Evolutionary conservation across 2,329 filamentous ascomycete species (phyloP).

Genomic region (Ophiostoma sp.): DNA sequence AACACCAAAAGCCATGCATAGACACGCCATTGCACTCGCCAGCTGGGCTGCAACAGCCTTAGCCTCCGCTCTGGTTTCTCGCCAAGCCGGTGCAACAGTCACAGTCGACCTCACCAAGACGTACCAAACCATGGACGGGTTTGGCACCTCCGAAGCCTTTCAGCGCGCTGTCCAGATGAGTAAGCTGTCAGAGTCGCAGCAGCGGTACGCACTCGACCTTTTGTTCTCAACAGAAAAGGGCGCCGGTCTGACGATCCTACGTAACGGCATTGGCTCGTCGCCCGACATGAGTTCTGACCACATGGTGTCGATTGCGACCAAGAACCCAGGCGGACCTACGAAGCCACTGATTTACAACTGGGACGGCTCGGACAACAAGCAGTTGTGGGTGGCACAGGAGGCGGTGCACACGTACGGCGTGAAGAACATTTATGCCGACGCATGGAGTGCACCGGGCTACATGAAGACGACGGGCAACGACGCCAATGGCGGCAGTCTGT

Average conservation of each 20-base stretch:
- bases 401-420: slow-evolving; percentile 41
- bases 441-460: slow-evolving; percentile 45
- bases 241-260: slow-evolving; percentile 44
- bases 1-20: neutral
- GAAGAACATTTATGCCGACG: slow-evolving; percentile 40
- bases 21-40: neutral
- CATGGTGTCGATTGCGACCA: slow-evolving; percentile 42
- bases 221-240: slow-evolving; percentile 41
- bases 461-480: slow-evolving; percentile 46
- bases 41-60: neutral
- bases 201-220: slow-evolving; percentile 37
- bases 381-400: slow-evolving; percentile 50
- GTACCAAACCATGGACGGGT: slow-evolving; percentile 48
- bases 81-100: slow-evolving; percentile 31
- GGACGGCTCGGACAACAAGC: slow-evolving; percentile 46
- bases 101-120: slow-evolving; percentile 42
- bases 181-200: slow-evolving; percentile 29
- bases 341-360: slow-evolving; percentile 43
- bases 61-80: neutral
- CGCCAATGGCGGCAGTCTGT: slow-evolving; percentile 41
- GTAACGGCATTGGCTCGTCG: slow-evolving; percentile 42
- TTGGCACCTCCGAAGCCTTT: slow-evolving; percentile 46
- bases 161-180: slow-evolving; percentile 40
- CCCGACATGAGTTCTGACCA: slow-evolving; percentile 31
- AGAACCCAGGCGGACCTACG: slow-evolving; percentile 39